A percentile compares a stretch with the other conserved stretches of the same genome.
These are phyloP conservation scores for Penicillium alfredii DNA, from an alignment of 495 filamentous ascomycete genomes.

Conservation along the genomic window DNA sequence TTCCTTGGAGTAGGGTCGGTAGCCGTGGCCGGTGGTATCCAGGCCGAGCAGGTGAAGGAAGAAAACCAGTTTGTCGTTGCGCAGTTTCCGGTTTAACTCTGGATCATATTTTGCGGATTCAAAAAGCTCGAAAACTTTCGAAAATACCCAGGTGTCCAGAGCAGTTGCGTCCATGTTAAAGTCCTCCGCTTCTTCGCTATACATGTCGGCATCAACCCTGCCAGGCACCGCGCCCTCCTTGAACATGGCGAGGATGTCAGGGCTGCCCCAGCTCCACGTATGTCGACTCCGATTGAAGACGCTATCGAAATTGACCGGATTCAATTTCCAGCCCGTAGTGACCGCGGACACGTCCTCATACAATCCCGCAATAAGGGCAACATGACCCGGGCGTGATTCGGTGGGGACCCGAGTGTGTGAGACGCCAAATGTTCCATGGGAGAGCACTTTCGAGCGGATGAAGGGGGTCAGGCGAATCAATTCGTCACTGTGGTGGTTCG, in stretches of 20 bases:
- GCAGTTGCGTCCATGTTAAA: conserved; percentile 74
- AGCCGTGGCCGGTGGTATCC: conserved; percentile 85
- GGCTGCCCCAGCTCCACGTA: conserved; percentile 99
- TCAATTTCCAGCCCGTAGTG: conserved; percentile 96
- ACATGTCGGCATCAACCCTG: conserved; percentile 76
- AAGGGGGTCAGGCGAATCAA: conserved; percentile 85
- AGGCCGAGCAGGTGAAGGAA: conserved; percentile 95
- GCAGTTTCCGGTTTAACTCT: conserved; percentile 67
- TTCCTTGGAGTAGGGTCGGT: conserved; percentile 89
- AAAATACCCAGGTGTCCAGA: conserved; percentile 94
- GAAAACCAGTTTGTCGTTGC: conserved; percentile 85
- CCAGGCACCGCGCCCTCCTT: conserved; percentile 86
- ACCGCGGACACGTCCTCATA: conserved; percentile 99
- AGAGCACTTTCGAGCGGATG: conserved; percentile 78
- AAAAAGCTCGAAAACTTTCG: conserved; percentile 83
- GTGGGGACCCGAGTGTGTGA: conserved; percentile 97
- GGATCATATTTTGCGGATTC: conserved; percentile 67
- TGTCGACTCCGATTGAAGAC: conserved; percentile 95
- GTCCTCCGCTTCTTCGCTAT: conserved; percentile 81
- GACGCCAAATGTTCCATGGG: conserved; percentile 95
- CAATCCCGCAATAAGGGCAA: conserved; percentile 92
- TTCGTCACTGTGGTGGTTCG: conserved; percentile 44
- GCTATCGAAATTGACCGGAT: conserved; percentile 97
- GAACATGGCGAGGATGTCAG: conserved; percentile 98
- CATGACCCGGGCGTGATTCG: conserved; percentile 94